Evolutionary conservation across 495 filamentous ascomycete genomes (phyloP).

Genomic region (Xylaria venustula): DNA sequence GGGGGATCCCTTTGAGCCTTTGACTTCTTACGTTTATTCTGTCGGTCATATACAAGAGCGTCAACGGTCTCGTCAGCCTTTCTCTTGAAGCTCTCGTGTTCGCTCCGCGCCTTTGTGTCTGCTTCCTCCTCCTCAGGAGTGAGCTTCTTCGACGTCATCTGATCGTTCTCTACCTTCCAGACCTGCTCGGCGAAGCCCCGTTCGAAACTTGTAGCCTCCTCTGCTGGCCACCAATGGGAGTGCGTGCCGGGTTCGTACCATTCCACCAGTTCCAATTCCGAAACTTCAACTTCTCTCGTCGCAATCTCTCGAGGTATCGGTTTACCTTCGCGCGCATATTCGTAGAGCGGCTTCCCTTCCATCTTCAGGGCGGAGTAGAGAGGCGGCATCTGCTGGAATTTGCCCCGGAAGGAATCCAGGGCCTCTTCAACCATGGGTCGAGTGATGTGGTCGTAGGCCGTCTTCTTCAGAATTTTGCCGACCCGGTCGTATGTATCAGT

Average conservation of each 20-base stretch:
- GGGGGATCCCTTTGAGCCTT: conserved; percentile 23
- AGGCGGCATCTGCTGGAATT: conserved; percentile 87
- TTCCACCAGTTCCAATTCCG: conserved; percentile 74
- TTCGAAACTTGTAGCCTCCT: conserved; percentile 69
- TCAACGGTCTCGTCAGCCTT: conserved; percentile 47
- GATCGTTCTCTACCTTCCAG: conserved; percentile 50
- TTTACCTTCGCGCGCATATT: conserved; percentile 90
- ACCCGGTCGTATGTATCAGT: conserved; percentile 88
- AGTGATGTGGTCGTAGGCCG: conserved; percentile 74
- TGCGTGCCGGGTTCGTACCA: conserved; percentile 86
- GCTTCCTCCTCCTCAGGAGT: conserved; percentile 47
- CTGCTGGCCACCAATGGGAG: conserved; percentile 66
- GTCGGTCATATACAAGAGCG: conserved; percentile 40
- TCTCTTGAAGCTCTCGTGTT: conserved; percentile 46
- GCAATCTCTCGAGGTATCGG: conserved; percentile 80
- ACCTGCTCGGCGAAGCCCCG: conserved; percentile 73
- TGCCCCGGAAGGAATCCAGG: conserved; percentile 73
- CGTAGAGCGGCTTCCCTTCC: conserved; percentile 87
- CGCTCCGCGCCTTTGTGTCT: conserved; percentile 42
- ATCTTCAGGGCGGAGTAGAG: conserved; percentile 89
- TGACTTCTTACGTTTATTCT: conserved; percentile 31
- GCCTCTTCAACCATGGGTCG: conserved; percentile 73
- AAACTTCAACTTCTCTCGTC: conserved; percentile 71
- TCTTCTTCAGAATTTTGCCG: conserved; percentile 76
- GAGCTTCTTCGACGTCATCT: conserved; percentile 37